A percentile compares a stretch with the other conserved stretches of the same genome.
Evolutionary conservation across 352 stramenopile species (phyloP).

Genomic region (Phytophthora pseudosyringae): DNA sequence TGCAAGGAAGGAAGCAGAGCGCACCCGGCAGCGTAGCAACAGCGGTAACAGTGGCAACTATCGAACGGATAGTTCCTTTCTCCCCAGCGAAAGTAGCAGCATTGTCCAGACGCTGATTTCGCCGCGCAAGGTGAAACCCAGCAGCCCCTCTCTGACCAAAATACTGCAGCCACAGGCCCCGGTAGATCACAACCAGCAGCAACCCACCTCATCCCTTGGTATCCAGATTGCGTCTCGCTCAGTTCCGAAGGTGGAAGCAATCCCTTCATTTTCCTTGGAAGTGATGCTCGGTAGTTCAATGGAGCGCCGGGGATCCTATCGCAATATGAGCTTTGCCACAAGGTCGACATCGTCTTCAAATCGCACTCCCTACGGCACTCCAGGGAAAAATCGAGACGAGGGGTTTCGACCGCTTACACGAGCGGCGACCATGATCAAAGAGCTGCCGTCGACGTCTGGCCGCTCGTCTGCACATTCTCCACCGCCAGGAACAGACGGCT

Average conservation of each 20-base stretch:
- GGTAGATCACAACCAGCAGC: conserved; percentile 12
- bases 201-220: conserved; percentile 1
- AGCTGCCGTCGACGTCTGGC: conserved; percentile 16
- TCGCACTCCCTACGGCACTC: conserved; percentile 23
- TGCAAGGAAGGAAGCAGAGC: conserved; percentile 27
- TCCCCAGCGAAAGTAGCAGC: conserved; percentile 36
- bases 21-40: conserved; percentile 27
- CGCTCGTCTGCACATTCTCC: conserved; percentile 21
- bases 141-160: conserved; percentile 14
- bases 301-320: conserved; percentile 23
- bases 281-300: conserved; percentile 30
- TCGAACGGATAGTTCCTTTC: conserved; percentile 26
- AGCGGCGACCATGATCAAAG: conserved; percentile 41
- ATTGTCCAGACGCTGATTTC: conserved; percentile 50
- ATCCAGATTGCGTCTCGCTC: conserved; percentile 25
- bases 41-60: conserved; percentile 26
- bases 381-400: conserved; percentile 31
- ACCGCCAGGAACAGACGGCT: conserved; percentile 16
- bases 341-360: conserved; percentile 14
- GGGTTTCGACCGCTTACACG: conserved; percentile 37
- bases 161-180: not conserved
- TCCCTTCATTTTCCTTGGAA: conserved; percentile 29
- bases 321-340: conserved; percentile 3
- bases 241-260: conserved; percentile 17
- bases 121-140: conserved; percentile 37